Conservation (phyloP, 805 yeast genomes). For the Yamadazyma paraphyllophila region DNA sequence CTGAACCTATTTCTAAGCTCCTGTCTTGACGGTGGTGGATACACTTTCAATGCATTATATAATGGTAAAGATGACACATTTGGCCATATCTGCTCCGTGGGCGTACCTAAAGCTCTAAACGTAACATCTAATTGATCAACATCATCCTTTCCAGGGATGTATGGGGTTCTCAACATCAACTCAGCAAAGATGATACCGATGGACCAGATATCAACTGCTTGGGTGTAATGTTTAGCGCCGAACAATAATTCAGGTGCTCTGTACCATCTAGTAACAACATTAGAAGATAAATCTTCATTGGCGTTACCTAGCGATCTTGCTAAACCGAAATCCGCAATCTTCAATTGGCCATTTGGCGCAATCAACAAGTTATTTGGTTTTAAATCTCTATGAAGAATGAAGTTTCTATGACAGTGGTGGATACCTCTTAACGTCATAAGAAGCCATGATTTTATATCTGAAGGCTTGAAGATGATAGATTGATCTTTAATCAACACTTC, state of each 20-base stretch:
- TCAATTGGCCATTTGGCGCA: constrained; percentile 83
- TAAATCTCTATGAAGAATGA: constrained; percentile 86
- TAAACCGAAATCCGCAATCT: constrained; percentile 96
- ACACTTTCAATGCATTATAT: constrained; percentile 68
- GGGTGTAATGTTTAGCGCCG: constrained; percentile 92
- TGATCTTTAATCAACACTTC: constrained; percentile 86
- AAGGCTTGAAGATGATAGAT: constrained; percentile 69
- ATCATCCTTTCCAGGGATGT: constrained; percentile 90
- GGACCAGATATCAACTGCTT: constrained; percentile 51
- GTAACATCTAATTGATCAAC: constrained; percentile 90
- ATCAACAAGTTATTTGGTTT: constrained; percentile 89
- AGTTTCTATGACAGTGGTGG: constrained; percentile 92
- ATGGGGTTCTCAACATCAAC: constrained; percentile 90
- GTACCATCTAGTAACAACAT: constrained; percentile 98
- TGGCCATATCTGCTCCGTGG: constrained; percentile 90
- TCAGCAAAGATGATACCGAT: constrained; percentile 82
- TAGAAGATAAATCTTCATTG: constrained; percentile 76
- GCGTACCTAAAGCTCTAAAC: constrained; percentile 93
- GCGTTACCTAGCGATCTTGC: constrained; percentile 80
- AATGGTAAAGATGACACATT: constrained; percentile 77
- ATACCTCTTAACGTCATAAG: constrained; percentile 92
- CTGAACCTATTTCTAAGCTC: constrained; percentile 81
- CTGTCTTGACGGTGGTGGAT: constrained; percentile 78
- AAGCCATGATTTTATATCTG: constrained; percentile 91
- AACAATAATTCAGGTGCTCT: constrained; percentile 86